These are phyloP conservation scores for Penicillium fimorum DNA, from an alignment of 495 filamentous ascomycete genomes.

Conservation along the genomic window DNA sequence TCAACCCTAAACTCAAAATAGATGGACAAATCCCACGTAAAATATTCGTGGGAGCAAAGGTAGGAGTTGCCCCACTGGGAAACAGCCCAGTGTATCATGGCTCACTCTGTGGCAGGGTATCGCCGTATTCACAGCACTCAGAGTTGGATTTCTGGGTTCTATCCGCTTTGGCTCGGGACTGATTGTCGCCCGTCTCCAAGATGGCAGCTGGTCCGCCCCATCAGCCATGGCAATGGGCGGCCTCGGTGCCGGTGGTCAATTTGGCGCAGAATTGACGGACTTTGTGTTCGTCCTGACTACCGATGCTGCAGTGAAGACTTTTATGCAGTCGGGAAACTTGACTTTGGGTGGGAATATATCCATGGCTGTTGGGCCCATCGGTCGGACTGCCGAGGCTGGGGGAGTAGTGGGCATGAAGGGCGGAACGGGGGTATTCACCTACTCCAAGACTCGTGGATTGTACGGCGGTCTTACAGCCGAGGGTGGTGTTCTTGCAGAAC, in stretches of 20 bases:
- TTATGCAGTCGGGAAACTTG: conserved; percentile 78
- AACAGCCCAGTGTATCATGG: neutral
- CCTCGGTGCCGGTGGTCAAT: conserved; percentile 84
- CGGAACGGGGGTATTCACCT: conserved; percentile 83
- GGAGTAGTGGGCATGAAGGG: conserved; percentile 77
- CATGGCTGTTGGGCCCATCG: conserved; percentile 84
- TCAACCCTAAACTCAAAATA: conserved; percentile 75
- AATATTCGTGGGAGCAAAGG: conserved; percentile 85
- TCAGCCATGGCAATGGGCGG: conserved; percentile 83
- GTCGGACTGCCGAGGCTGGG: conserved; percentile 86
- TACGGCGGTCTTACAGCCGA: conserved; percentile 90
- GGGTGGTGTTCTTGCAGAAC: conserved; percentile 81
- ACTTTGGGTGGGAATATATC: conserved; percentile 91
- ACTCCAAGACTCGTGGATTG: conserved; percentile 89
- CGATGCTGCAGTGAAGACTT: conserved; percentile 77
- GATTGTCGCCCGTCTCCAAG: conserved; percentile 82
- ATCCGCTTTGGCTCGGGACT: conserved; percentile 86
- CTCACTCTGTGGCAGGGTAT: conserved; percentile 64
- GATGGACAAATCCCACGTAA: conserved; percentile 85
- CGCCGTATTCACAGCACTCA: conserved; percentile 85
- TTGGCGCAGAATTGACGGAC: conserved; percentile 92
- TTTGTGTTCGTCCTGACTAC: conserved; percentile 98
- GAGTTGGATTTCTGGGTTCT: conserved; percentile 86
- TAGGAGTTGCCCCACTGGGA: conserved; percentile 22
- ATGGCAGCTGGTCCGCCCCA: conserved; percentile 90